Base-by-base conservation (phyloP, 305 asterid genomes). In the Fraxinus greggii region DNA sequence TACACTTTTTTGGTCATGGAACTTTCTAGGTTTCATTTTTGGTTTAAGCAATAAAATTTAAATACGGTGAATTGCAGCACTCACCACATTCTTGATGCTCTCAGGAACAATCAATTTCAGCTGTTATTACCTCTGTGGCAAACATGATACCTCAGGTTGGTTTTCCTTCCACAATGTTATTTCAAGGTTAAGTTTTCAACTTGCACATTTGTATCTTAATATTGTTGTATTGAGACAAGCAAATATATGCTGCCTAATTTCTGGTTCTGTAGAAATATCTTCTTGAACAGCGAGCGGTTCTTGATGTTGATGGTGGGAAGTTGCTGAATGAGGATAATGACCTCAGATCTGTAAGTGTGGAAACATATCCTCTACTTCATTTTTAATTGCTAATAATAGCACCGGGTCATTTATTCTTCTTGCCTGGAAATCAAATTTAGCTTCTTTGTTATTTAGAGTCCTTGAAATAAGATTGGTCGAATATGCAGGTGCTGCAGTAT, bases 81-180 rank as follows among this genome's bases (percentile, higher is more conserved):
- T 78, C 45, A 29, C 72, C 82, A 36, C 45, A n/a, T 79, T 42
- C 73, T 48, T 82, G 59, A 78, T 84, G 86, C 85, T 84, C 85
- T 81, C 94, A 96, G 99, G 99, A 96, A 88, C 95, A 89, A 56
- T 94, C 98, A 84, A 88, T 96, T 86, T 94, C 99, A 65, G 93
- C 98, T 83, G 95, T 93, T 82, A 90, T 94, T 82, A 94, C 93
- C 69, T 94, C 98, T 84, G 98, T 91, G 84, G 93, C 97, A 81
- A 96, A 91, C 90, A 92, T 94, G 97, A 89, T 96, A 88, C 99
- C 99, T 76, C 98, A 96, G 99, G 99, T 96, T 82, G 73, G 88
- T 82, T 65, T 51, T 69, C 56, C 77, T 65, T 76, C 42, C 26
- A 70, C 76, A 32, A 23, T 70, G 76, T 70, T 32, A 70, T 81